These are phyloP conservation scores for Russula sp. DNA, from an alignment of 768 basidiomycete genomes.

Conservation along the genomic window DNA sequence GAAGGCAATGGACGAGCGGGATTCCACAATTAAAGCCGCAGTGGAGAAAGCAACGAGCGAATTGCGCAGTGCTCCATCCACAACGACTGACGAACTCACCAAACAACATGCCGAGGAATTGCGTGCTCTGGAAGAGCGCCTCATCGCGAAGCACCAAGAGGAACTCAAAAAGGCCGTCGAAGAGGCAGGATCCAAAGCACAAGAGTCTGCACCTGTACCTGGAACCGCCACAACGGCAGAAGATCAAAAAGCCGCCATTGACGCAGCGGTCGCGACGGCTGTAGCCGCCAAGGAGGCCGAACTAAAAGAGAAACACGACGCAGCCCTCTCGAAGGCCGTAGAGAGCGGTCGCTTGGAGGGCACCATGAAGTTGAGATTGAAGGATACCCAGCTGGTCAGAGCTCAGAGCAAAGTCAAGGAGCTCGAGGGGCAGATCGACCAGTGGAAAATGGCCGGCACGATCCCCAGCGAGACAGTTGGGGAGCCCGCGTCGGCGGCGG, in stretches of 20 bases:
- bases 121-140: conserved; percentile 45
- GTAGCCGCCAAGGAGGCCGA: conserved; percentile 45
- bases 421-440: conserved; percentile 56
- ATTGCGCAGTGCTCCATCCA: conserved; percentile 28
- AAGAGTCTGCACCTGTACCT: conserved; percentile 23
- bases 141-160: conserved; percentile 47
- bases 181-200: conserved; percentile 33
- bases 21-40: conserved; percentile 49
- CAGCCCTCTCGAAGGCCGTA: conserved; percentile 58
- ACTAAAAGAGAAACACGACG: conserved; percentile 41
- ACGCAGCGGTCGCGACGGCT: conserved; percentile 44
- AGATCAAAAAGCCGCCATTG: conserved; percentile 43
- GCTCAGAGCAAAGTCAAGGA: conserved; percentile 60
- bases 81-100: conserved; percentile 35
- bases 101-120: conserved; percentile 60
- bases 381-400: conserved; percentile 62
- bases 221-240: conserved; percentile 23
- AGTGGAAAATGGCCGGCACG: conserved; percentile 47
- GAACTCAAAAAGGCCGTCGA: conserved; percentile 46
- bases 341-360: conserved; percentile 66
- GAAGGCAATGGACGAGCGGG: conserved; percentile 45
- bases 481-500: background rate
- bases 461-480: conserved; percentile 28
- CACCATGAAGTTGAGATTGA: conserved; percentile 55
- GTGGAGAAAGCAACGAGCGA: conserved; percentile 52